Conservation (phyloP, 352 stramenopile genomes). For the Phytopythium mirpurense region DNA sequence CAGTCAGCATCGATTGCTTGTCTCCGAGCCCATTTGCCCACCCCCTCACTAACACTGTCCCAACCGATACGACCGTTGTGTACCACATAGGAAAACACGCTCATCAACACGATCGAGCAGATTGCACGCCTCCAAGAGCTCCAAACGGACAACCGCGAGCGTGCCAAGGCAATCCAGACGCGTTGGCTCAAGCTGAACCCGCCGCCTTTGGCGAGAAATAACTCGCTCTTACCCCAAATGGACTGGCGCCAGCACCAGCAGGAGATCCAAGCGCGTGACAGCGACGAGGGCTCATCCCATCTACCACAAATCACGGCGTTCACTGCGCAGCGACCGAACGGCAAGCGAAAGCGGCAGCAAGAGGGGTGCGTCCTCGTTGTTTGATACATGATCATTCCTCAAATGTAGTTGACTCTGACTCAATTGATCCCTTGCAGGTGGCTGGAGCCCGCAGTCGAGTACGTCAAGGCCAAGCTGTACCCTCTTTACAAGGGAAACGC, state of each 20-base stretch:
- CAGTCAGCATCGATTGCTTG: too few species aligned
- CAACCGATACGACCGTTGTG: not conserved
- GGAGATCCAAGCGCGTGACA: not conserved
- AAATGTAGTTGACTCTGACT: not conserved
- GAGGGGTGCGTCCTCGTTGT: conserved; percentile 27
- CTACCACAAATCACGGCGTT: conserved; percentile 44
- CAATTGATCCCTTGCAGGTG: conserved; percentile 25
- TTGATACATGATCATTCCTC: not conserved
- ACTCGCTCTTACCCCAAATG: not conserved
- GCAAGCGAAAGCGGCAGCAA: conserved; percentile 39
- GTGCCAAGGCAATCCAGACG: conserved; percentile 32
- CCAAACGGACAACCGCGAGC: conserved; percentile 29
- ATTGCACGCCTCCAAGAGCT: conserved; percentile 25
- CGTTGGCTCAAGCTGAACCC: conserved; percentile 41
- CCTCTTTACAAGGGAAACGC: conserved; percentile 64
- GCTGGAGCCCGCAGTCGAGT: conserved; percentile 51
- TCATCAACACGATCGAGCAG: conserved; percentile 28
- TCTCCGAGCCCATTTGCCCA: too few species aligned
- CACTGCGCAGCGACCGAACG: conserved; percentile 24
- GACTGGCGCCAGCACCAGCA: conserved; percentile 3
- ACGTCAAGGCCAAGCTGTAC: conserved; percentile 79
- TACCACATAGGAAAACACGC: conserved; percentile 30
- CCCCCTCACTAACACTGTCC: too few species aligned
- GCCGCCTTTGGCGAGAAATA: conserved; percentile 12
- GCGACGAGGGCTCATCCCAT: conserved; percentile 8